Evolutionary conservation across 2,329 filamentous ascomycete species (phyloP).

Genomic region (Tolypocladium tropicale): DNA sequence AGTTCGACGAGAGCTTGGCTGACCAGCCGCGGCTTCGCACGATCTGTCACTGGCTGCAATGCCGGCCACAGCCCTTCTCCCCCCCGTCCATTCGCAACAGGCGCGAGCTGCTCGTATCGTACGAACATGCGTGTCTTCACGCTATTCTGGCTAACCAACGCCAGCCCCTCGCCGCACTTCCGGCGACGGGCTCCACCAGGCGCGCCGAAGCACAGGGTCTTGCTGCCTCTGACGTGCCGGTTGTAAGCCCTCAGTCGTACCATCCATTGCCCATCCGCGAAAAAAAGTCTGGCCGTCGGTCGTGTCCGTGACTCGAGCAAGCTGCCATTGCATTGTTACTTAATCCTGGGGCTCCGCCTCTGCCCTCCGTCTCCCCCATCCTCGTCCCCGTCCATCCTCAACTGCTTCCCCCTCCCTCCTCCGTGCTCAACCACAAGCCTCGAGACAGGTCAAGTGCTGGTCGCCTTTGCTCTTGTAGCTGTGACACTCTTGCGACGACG

Average conservation of each 20-base stretch:
- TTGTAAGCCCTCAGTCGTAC: not conserved
- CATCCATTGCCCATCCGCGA: not conserved
- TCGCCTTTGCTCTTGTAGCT: not conserved
- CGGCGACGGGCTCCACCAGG: not conserved
- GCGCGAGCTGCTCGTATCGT: too few species aligned
- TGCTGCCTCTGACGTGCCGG: not conserved
- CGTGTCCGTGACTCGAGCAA: not conserved
- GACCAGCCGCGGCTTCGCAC: not conserved
- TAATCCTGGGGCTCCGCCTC: not conserved
- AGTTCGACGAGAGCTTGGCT: too few species aligned
- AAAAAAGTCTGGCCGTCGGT: not conserved
- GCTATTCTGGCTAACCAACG: not conserved
- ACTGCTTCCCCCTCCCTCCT: not conserved
- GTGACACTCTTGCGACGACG: not conserved
- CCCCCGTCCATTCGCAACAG: not conserved
- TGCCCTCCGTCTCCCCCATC: not conserved
- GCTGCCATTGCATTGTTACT: not conserved
- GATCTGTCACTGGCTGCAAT: not conserved
- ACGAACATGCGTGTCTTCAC: too few species aligned
- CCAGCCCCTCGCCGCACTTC: not conserved
- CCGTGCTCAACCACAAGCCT: not conserved
- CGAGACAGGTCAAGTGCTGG: not conserved
- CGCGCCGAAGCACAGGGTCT: not conserved
- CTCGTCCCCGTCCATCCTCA: not conserved
- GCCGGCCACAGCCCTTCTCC: not conserved